Conservation (phyloP, 2,329 filamentous ascomycete genomes). For the Colletotrichum sp. region DNA sequence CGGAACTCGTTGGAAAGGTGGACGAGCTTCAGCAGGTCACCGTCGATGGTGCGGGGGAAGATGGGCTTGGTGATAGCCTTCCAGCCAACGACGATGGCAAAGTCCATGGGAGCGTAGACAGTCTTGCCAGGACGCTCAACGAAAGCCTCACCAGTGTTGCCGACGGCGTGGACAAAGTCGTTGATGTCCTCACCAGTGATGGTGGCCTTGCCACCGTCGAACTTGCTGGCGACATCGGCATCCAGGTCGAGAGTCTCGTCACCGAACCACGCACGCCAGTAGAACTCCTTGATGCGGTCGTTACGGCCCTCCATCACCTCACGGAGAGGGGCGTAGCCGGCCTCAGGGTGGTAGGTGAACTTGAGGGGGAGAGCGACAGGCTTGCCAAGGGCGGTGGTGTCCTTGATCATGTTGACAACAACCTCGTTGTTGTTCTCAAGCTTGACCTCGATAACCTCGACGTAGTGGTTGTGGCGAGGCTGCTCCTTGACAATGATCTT, state of each 20-base stretch:
- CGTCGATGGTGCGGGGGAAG: conserved; percentile 95
- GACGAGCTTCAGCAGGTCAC: conserved; percentile 93
- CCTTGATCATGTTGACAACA: conserved; percentile 88
- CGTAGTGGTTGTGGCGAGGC: conserved; percentile 81
- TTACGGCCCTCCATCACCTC: conserved; percentile 97
- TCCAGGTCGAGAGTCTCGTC: conserved; percentile 84
- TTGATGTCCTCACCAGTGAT: conserved; percentile 95
- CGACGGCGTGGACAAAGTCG: conserved; percentile 98
- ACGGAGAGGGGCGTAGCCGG: conserved; percentile 95
- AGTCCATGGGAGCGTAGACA: conserved; percentile 97
- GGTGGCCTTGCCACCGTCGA: conserved; percentile 85
- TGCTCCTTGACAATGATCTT: conserved; percentile 88
- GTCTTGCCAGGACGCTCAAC: conserved; percentile 94
- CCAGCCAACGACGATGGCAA: conserved; percentile 97
- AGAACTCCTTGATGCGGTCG: conserved; percentile 98
- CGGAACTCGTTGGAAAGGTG: conserved; percentile 98
- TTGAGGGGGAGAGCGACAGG: conserved; percentile 83
- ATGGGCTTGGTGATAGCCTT: conserved; percentile 99
- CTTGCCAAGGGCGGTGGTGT: conserved; percentile 83
- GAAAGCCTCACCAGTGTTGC: conserved; percentile 96
- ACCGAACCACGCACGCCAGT: conserved; percentile 98
- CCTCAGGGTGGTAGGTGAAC: conserved; percentile 94
- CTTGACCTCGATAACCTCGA: conserved; percentile 88
- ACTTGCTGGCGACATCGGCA: conserved; percentile 82
- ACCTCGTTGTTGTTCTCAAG: conserved; percentile 80